Evolutionary conservation across 2,329 filamentous ascomycete genomes (phyloP).

Genomic region (Colletotrichum chrysophilum): DNA sequence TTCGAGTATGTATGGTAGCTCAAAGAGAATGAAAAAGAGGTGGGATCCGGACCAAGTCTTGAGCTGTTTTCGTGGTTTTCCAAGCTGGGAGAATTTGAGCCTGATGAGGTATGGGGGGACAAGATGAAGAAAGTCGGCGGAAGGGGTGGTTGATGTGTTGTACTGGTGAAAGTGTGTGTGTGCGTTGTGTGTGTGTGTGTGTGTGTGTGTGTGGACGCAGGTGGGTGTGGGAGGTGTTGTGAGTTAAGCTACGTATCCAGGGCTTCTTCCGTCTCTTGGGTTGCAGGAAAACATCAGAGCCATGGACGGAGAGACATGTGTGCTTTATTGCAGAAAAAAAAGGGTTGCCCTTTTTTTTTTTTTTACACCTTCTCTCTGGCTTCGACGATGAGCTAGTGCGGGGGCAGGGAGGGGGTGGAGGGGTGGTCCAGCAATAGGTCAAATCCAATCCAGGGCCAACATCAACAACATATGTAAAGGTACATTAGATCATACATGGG

Average conservation of each 20-base stretch:
- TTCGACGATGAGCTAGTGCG: conserved; percentile 19
- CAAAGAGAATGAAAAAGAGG: not conserved
- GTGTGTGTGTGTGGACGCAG: conserved; percentile 11
- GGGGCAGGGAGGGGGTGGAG: conserved; percentile 14
- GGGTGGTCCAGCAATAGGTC: conserved; percentile 15
- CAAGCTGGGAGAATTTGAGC: conserved; percentile 8
- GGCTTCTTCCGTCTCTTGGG: conserved; percentile 34
- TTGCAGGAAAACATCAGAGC: conserved; percentile 51
- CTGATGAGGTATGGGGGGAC: conserved; percentile 10
- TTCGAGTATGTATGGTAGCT: conserved; percentile 15
- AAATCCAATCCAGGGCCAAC: conserved; percentile 10
- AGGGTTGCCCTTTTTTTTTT: not conserved
- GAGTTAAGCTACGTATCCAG: conserved; percentile 54
- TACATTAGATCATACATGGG: conserved; percentile 17
- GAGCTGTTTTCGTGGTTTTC: not conserved
- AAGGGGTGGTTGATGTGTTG: conserved; percentile 20
- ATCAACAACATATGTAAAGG: conserved; percentile 11
- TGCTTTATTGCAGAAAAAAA: conserved; percentile 66
- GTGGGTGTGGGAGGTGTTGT: conserved; percentile 39
- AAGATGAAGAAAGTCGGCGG: conserved; percentile 25
- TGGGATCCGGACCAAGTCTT: conserved; percentile 5
- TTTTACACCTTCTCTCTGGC: not conserved
- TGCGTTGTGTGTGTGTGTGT: not conserved
- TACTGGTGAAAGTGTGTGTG: conserved; percentile 16
- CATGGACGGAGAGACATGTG: conserved; percentile 65